Percentiles rank a stretch among this genome's conserved stretches.
Evolutionary conservation across 177 flowering plant genomes (phyloP).

Genomic region (Vitis hybrid): DNA sequence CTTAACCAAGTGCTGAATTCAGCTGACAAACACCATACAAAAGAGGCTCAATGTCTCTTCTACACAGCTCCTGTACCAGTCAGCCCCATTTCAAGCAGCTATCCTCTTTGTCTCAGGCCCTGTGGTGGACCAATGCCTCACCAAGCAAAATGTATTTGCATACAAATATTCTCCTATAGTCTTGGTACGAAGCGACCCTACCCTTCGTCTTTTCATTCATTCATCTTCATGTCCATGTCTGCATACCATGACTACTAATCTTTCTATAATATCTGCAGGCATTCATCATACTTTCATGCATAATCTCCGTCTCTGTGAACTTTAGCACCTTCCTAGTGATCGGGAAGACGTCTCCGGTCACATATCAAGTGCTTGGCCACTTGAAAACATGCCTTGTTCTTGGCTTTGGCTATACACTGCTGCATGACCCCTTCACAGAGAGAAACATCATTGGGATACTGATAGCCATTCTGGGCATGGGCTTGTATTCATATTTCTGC

Average conservation of each 20-base stretch:
- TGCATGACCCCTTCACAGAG: constrained; percentile 83
- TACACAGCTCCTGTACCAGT: constrained; percentile 90
- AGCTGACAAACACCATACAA: constrained; percentile 97
- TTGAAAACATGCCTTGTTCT: constrained; percentile 88
- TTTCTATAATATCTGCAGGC: constrained; percentile 37
- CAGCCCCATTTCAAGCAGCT: constrained; percentile 97
- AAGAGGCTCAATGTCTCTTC: constrained; percentile 90
- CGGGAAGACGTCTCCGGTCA: constrained; percentile 92
- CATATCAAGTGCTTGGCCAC: constrained; percentile 91
- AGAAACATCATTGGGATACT: constrained; percentile 79
- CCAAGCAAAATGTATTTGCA: constrained; percentile 82
- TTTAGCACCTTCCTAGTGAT: constrained; percentile 89
- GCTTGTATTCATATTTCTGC: constrained; percentile 77
- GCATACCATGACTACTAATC: too few species aligned
- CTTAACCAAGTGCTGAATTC: constrained; percentile 32
- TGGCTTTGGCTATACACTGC: constrained; percentile 73
- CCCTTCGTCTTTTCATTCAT: background rate
- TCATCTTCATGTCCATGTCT: background rate
- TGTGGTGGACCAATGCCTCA: constrained; percentile 78
- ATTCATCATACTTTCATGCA: constrained; percentile 74
- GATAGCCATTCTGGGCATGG: constrained; percentile 79
- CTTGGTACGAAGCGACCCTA: constrained; percentile 40
- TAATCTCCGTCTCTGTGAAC: constrained; percentile 82
- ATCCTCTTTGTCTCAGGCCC: constrained; percentile 94
- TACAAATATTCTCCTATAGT: constrained; percentile 72